Base-by-base conservation (phyloP, 1,284 basidiomycete species). In the Pseudozyma tsukubaensis region DNA sequence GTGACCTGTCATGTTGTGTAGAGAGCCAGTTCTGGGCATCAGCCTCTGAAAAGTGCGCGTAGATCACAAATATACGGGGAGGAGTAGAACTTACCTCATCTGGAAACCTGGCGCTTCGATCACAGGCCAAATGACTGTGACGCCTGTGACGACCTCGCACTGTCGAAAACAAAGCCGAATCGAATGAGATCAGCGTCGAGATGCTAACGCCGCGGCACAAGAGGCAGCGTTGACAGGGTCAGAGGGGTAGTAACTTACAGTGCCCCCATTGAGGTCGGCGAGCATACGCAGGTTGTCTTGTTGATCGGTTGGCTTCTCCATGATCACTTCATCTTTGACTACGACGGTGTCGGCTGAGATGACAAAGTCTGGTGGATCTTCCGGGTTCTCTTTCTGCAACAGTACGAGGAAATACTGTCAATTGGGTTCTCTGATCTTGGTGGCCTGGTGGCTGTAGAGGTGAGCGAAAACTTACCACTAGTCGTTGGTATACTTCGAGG, bases 361-460 rank as follows among this genome's bases (percentile, higher is more conserved):
- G 48, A 98, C 94, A 24, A 98, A 88, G 85, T 98, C 95, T 3
- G 95, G 94, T 1, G 93, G 88, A 81, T 96, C 89, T 19, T 93
- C 90, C 9, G 92, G 92, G 73, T 92, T 85, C 59, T 90, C 86
- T 56, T 74, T 72, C 56, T 72, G 34, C 53, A 32, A 14, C 19
- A n/a, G 43, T 21, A 19, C 36, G 19, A 48, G 44, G 36, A 24
- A 19, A n/a, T 4, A 16, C 16, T 16, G 5, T 16, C 11, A 8
- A 39, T 29, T 37, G 42, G 21, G 43, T 37, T 37, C 8, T 18
- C n/a, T 19, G 21, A 11, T 14, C 10, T 12, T 13, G n/a, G 4
- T 9, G 19, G n/a, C 14, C 10, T 3, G 39, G 16, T 21, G 4
- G 3, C 2, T n/a, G 34, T 11, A 32, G 39, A 40, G 18, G n/a